Base-by-base conservation (phyloP, 768 basidiomycete genomes). In the Amanita muscaria region DNA sequence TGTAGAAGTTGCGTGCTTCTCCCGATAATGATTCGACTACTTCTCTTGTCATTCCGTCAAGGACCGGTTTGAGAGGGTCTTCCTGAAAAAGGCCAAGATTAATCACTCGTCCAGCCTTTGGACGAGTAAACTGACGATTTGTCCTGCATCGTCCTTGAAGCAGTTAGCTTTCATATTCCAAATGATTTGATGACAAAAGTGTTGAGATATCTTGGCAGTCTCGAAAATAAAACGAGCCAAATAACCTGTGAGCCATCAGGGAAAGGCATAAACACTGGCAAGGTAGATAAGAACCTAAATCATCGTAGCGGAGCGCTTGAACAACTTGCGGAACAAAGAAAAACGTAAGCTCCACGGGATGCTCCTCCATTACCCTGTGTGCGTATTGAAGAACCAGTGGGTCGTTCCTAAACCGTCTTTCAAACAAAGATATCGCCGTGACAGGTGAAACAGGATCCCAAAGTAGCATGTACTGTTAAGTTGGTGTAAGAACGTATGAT, bases 161-260 rank as follows among this genome's bases (percentile, higher is more conserved):
- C 88, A 91, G 56, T 99, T 99, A 4, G 96, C 96, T 56, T 94
- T 94, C 96, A 98, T 98, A 61, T 98, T 99, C 96, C 96, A 99
- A 50, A 99, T 89, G 51, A 98, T 98, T 66, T 99, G 96, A 59
- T 99, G 96, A 58, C 96, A 99, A 68, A 99, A 99, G 18, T 91
- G 64, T 59, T 94, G 93, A 2, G 94, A 98, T 42, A 98, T 90
- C 65, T 89, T 94, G 5, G 94, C 85, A 0, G 93, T 96, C 66
- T 98, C 93, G 52, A 92, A 91, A 53, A 98, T 89, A 72, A 97
- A 99, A 16, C 82, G 80, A 47, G 85, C 78, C 22, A 98, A 90
- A 63, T 98, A 98, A 14, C 89, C 94, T 93, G 27, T 36, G 14
- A 29, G 15, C 43, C 16, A 9, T 16, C 22, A 29, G 27, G 6